Base-by-base conservation (phyloP, 495 filamentous ascomycete species). In the Aspergillus sparsus region DNA sequence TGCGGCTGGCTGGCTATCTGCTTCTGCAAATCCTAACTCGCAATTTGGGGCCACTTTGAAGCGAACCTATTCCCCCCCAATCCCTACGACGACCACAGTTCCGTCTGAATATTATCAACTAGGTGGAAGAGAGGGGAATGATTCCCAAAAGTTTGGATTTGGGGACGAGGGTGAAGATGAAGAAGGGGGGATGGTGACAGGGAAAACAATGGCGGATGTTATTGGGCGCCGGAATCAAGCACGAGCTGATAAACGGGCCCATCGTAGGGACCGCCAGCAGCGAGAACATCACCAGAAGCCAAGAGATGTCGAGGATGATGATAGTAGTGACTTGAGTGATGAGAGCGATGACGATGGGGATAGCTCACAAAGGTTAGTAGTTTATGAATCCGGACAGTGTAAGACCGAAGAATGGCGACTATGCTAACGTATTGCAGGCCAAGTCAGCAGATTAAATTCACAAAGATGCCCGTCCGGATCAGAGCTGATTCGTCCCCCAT, bases 261-360 rank as follows among this genome's bases (percentile, higher is more conserved):
- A 64, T 58, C 75, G 69, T 55, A 68, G 72, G 34, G 76, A 74
- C 57, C 71, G 72, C 12, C 75, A 70, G 37, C 71, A 85, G 42
- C 77, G 80, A 10, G 77, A 86, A 12, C 77, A 86, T 16, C 71
- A 75, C 49, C 78, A 81, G 55, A 81, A 85, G 53, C 85, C 85
- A 39, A 87, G 92, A 65, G 90, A 93, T 61, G 85, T 89, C 68
- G 93, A 97, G 57, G 94, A 98, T 46, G 95, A 97, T 33, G 95
- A 98, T 70, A 98, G 94, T 70, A 96, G 92, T 68, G 94, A 98
- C 70, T 74, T 97, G 60, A 97, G 91, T 66, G 94, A 97, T 64
- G 93, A 98, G 53, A 97, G 92, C 65, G 94, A 98, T 50, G 93
- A 97, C 34, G 92, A 96, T 58, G 81, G 80, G 9, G 91, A 96